Evolutionary conservation across 257 asterid genomes (phyloP).

Genomic region (Mitragyna speciosa): DNA sequence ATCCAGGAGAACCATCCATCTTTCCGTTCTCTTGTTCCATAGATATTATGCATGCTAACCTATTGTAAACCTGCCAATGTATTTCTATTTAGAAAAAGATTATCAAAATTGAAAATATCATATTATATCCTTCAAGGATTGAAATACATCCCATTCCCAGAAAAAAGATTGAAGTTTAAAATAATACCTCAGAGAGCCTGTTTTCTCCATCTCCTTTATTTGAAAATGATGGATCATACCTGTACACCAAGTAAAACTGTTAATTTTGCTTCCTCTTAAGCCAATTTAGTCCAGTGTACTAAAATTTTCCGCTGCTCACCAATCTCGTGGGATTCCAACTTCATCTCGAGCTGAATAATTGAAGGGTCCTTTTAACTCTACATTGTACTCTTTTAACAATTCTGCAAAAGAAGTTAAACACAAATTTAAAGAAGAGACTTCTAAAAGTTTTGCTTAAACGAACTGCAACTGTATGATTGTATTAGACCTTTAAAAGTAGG

Average conservation of each 20-base stretch:
- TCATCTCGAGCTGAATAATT: constrained; percentile 72
- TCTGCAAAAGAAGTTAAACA: constrained; percentile 33
- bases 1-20: constrained; percentile 32
- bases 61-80: constrained; percentile 58
- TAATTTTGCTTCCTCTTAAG: constrained; percentile 4
- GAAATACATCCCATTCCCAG: background rate
- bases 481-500: constrained; percentile 68
- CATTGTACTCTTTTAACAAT: constrained; percentile 68
- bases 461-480: background rate
- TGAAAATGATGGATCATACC: constrained; percentile 69
- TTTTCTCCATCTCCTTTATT: constrained; percentile 30
- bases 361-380: constrained; percentile 89
- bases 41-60: constrained; percentile 70
- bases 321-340: constrained; percentile 86
- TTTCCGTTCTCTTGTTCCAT: constrained; percentile 79
- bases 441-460: background rate
- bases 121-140: background rate
- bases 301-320: constrained; percentile 41
- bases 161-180: background rate
- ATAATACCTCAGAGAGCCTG: constrained; percentile 58
- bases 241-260: constrained; percentile 25
- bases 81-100: background rate
- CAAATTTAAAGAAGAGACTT: background rate
- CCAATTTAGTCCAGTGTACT: background rate
- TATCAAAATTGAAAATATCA: background rate